Base-by-base conservation (phyloP, 2,329 filamentous ascomycete species). In the Cercospora zeae-maydis region DNA sequence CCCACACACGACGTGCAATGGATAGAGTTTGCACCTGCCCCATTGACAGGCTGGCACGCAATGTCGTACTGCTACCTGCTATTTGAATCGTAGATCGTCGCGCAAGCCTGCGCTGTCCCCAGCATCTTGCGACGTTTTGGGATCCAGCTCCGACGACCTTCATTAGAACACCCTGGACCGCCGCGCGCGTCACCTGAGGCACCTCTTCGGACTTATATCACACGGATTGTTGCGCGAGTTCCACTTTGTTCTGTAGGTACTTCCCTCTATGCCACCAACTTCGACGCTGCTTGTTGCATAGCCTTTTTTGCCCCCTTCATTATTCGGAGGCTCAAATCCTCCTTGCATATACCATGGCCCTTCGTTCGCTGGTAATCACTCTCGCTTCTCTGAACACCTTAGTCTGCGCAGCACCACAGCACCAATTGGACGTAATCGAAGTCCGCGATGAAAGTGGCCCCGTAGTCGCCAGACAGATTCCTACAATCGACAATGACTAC, bases 401-500 rank as follows among this genome's bases (percentile, higher is more conserved):
- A 10, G 34, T 57, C 16, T 13, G 39, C 33, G 62, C 62, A 63
- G 62, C 57, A 34, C 62, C 62, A 33, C 57, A 59, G 27, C 21
- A 42, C 21, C 36, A 10, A 13, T 42, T 45, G 10, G 27, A 59
- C 13, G 49, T 27, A 4, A 14, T 66, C 9, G 61, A 64, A 31
- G 49, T 52, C 10, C 63, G 63, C 33, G 56, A 37, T 30, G 54
- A 47, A 9, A 14, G 34, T 36, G 34, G 34, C 27, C 14, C 14
- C 4, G 7, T 34, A 13, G 30, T 59, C 13, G 19, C 16, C 6
- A 21, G 16, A 2, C 59, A 53, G 8, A 13, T 62, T 16, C 49
- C 53, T 30, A 39, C 34, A 7, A 31, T 66, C 45, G 62, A 64
- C 16, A 31, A 36, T 16, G 63, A 62, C 36, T 72, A 72, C 61